phyloP scores from a whole-genome alignment of 164 flowering plant species.

The Magnolia officinalis region DNA sequence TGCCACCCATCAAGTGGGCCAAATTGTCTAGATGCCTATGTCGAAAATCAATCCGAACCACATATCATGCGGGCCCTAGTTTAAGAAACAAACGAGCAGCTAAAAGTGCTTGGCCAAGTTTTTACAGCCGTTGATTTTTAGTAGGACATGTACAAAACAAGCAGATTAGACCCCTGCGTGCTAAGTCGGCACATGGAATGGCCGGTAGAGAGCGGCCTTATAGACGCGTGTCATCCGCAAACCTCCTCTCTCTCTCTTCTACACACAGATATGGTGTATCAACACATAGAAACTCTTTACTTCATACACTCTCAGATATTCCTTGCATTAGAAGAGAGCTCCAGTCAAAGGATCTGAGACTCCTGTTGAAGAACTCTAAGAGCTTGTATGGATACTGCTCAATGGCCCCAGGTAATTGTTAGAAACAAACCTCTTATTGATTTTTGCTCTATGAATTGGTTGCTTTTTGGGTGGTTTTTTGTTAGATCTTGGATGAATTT shows the following conservation, averaged over 20 bases:
- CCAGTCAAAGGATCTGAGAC: conserved; percentile 3
- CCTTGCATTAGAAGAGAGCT: conserved; percentile 18
- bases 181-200: not conserved
- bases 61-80: not conserved
- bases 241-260: conserved; percentile 11
- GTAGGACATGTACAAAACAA: too few species aligned
- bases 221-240: not conserved
- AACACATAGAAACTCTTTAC: conserved; percentile 10
- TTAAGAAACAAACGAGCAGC: not conserved
- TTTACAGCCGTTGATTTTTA: not conserved
- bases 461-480: conserved; percentile 1
- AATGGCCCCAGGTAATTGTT: conserved; percentile 74
- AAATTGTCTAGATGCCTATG: not conserved
- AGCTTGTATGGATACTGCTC: conserved; percentile 67
- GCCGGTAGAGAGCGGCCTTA: not conserved
- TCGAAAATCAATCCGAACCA: not conserved
- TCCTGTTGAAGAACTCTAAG: conserved; percentile 10
- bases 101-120: not conserved
- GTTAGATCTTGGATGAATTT: not conserved
- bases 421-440: conserved; percentile 4
- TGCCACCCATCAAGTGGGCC: not conserved
- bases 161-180: not conserved
- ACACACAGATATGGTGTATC: conserved; percentile 3
- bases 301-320: conserved; percentile 18
- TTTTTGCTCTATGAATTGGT: not conserved